phyloP scores from a whole-genome alignment of 1,139 yeast genomes.

The Yamadazyma oceani region DNA sequence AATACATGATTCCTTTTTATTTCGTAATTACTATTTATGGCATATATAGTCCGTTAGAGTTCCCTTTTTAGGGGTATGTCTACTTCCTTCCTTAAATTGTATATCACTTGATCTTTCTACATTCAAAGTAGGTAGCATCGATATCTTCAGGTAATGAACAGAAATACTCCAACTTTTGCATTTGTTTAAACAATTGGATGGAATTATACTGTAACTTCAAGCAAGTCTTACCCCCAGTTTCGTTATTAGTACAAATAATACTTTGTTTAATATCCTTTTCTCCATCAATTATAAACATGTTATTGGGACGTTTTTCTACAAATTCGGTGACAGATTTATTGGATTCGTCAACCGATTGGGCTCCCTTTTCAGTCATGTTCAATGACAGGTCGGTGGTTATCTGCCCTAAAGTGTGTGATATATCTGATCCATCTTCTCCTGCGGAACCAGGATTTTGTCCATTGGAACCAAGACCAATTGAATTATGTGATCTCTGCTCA shows the following conservation, averaged over 20 bases:
- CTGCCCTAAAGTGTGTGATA: constrained; percentile 39
- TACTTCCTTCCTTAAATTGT: background rate
- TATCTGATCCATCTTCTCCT: constrained; percentile 24
- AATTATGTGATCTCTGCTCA: constrained; percentile 38
- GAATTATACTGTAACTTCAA: constrained; percentile 39
- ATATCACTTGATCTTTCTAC: constrained; percentile 36
- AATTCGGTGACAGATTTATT: constrained; percentile 19
- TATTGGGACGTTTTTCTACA: constrained; percentile 28
- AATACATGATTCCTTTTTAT: background rate
- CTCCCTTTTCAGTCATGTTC: constrained; percentile 15
- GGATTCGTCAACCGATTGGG: constrained; percentile 12
- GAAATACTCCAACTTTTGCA: constrained; percentile 47
- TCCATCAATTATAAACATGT: constrained; percentile 45
- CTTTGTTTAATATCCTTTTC: constrained; percentile 39
- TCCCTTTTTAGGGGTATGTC: background rate
- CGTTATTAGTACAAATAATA: constrained; percentile 44
- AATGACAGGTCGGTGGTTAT: constrained; percentile 22
- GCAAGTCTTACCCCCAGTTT: constrained; percentile 47
- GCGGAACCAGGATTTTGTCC: constrained; percentile 1
- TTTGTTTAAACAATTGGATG: constrained; percentile 43
- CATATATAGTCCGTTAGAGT: constrained; percentile 2
- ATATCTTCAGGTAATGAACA: constrained; percentile 49
- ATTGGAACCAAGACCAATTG: constrained; percentile 19
- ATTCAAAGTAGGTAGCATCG: constrained; percentile 49
- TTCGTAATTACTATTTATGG: background rate